phyloP scores from a whole-genome alignment of 768 basidiomycete genomes.

The Boletus reticuloceps region DNA sequence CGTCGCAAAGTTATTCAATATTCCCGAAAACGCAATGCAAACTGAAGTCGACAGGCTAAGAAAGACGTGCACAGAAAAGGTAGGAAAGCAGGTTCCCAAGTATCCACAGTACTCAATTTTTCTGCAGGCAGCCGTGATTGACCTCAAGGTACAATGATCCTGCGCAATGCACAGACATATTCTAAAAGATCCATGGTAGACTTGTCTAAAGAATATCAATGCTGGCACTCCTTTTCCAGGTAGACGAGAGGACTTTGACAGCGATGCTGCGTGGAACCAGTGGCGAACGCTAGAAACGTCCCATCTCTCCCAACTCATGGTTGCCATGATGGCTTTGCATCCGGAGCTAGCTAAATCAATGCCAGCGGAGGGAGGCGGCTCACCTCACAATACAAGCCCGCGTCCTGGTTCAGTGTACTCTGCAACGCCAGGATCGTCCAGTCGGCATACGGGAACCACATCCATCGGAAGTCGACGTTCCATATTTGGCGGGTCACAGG shows the following conservation, averaged over 20 bases:
- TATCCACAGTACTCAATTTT: background rate
- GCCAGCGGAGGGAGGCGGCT: slow-evolving; percentile 43
- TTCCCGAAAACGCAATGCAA: slow-evolving; percentile 65
- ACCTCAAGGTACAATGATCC: slow-evolving; percentile 66
- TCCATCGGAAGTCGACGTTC: slow-evolving; percentile 73
- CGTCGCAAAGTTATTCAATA: slow-evolving; percentile 71
- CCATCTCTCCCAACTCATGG: slow-evolving; percentile 83
- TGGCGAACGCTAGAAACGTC: slow-evolving; percentile 84
- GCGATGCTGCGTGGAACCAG: slow-evolving; percentile 75
- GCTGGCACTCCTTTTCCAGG: slow-evolving; percentile 82
- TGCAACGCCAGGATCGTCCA: slow-evolving; percentile 32
- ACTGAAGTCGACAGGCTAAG: slow-evolving; percentile 68
- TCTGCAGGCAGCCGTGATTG: slow-evolving; percentile 72
- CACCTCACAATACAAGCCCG: slow-evolving; percentile 7
- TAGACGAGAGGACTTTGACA: slow-evolving; percentile 82
- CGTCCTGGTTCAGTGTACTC: slow-evolving; percentile 64
- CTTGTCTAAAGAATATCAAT: slow-evolving; percentile 88
- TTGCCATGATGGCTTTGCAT: slow-evolving; percentile 81
- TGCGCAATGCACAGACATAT: background rate
- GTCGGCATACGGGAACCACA: slow-evolving; percentile 53
- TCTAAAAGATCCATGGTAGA: slow-evolving; percentile 35
- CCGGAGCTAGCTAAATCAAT: slow-evolving; percentile 83
- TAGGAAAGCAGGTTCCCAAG: slow-evolving; percentile 16
- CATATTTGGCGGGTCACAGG: slow-evolving; percentile 37
- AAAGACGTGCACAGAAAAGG: slow-evolving; percentile 74